These are phyloP conservation scores for Logfia minima DNA, from an alignment of 129 eudicot species.

Conservation along the genomic window DNA sequence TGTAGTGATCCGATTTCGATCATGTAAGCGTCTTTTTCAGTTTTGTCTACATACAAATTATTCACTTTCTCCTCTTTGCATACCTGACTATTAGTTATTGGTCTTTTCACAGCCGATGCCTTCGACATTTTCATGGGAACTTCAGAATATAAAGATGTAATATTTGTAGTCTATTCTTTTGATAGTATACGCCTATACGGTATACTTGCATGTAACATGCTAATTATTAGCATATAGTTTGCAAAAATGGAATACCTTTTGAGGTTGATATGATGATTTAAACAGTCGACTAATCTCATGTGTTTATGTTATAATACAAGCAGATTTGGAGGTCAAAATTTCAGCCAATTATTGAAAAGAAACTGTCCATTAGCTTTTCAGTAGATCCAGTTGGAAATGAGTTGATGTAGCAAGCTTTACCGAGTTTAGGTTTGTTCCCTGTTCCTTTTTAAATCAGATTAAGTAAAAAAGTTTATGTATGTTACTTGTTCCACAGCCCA, in stretches of 20 bases:
- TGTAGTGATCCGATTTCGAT: slow-evolving; percentile 75
- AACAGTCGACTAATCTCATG: background rate
- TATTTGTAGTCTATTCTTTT: slow-evolving; percentile 17
- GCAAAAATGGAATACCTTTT: background rate
- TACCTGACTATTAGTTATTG: slow-evolving; percentile 23
- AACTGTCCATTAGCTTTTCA: slow-evolving; percentile 54
- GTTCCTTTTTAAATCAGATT: slow-evolving; percentile 7
- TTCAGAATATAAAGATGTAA: slow-evolving; percentile 77
- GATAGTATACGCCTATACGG: background rate
- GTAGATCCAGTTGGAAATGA: slow-evolving; percentile 91
- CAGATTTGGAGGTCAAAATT: slow-evolving; percentile 87
- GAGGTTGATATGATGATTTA: slow-evolving; percentile 9
- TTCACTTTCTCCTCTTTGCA: slow-evolving; percentile 3
- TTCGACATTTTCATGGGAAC: slow-evolving; percentile 71
- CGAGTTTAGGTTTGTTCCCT: slow-evolving; percentile 35
- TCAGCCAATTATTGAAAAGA: slow-evolving; percentile 56
- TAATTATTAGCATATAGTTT: background rate
- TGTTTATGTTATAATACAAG: slow-evolving; percentile 13
- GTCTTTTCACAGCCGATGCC: slow-evolving; percentile 69
- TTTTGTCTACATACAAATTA: background rate
- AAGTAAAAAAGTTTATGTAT: background rate
- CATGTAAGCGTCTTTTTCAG: slow-evolving; percentile 55
- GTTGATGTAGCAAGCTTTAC: slow-evolving; percentile 59
- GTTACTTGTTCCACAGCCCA: background rate
- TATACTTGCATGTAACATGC: slow-evolving; percentile 4